Base-by-base conservation (phyloP, 768 basidiomycete genomes). In the Hirschioporus abietinus region DNA sequence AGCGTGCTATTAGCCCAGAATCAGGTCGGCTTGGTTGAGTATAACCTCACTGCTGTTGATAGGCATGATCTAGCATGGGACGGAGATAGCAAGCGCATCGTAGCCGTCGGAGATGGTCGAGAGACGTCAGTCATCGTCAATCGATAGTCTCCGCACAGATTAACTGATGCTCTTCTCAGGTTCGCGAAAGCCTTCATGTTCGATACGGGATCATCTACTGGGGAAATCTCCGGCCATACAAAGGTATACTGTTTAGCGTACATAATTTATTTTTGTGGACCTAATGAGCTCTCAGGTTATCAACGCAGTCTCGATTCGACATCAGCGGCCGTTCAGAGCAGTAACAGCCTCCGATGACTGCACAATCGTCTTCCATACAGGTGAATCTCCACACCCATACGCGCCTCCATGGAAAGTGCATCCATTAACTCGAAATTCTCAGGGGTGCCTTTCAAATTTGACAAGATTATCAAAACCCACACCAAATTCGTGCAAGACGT, bases 1-100 rank as follows among this genome's bases (percentile, higher is more conserved):
- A 30, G 30, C 3, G 20, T 35, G 27, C 20, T 35, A 17, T 30
- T 30, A 30, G 30, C 8, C 30, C 8, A 3, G 26, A 23, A 35
- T 34, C 35, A 62, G 20, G 23, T 7, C n/a, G n/a, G 63, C 17
- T 58, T 58, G 20, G 20, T 42, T 12, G 23, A 9, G 24, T 58
- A n/a, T 12, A 17, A 35, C 36, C 27, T 65, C 57, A 15, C 23
- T 34, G 17, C 8, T 52, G 26, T 27, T 27, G 42, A 17, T 67
- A 70, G 94, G 95, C 70, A 95, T 71, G 96, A 98, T 77, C 84
- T 99, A 24, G 90, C 90, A 12, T 99, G 96, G 96, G 96, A 98
- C 72, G 92, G 91, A 1, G 96, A 98, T 76, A 93, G 91, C 73
- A 96, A 97, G 75, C 85, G 96, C n/a, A 91, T 99, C 66, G 91